These are phyloP conservation scores for Limtongozyma cylindracea DNA, from an alignment of 805 yeast genomes.

Conservation along the genomic window DNA sequence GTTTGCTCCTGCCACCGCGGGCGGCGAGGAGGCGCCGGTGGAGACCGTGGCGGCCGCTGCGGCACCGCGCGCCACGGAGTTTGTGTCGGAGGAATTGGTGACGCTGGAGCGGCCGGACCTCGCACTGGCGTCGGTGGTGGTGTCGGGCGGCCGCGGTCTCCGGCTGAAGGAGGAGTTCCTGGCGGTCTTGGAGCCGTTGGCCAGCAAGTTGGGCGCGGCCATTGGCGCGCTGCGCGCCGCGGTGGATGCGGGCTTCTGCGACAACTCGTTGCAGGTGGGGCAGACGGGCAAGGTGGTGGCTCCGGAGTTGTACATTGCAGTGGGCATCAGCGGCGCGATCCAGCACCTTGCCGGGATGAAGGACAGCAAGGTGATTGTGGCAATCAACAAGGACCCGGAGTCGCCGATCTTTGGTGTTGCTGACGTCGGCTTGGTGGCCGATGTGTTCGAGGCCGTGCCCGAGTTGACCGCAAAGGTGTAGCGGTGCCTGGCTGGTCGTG, in stretches of 20 bases:
- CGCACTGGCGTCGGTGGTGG: constrained; percentile 56
- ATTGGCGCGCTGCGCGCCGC: constrained; percentile 98
- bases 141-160: constrained; percentile 88
- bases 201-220: constrained; percentile 68
- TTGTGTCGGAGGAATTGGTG: constrained; percentile 53
- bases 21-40: constrained; percentile 12
- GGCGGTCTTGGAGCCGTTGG: constrained; percentile 52
- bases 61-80: constrained; percentile 19
- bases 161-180: constrained; percentile 79
- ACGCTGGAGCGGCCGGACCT: constrained; percentile 79
- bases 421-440: constrained; percentile 78
- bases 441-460: constrained; percentile 69
- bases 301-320: constrained; percentile 81
- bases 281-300: constrained; percentile 97
- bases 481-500: no score
- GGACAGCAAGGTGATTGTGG: constrained; percentile 81
- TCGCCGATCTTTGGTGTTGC: constrained; percentile 86
- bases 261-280: constrained; percentile 90
- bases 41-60: constrained; percentile 19
- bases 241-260: constrained; percentile 88
- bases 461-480: constrained; percentile 59
- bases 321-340: constrained; percentile 92
- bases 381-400: constrained; percentile 84
- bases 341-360: constrained; percentile 98
- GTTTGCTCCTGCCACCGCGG: constrained; percentile 19